phyloP scores from a whole-genome alignment of 208 protist species.

The Vickermania spadyakhi region DNA sequence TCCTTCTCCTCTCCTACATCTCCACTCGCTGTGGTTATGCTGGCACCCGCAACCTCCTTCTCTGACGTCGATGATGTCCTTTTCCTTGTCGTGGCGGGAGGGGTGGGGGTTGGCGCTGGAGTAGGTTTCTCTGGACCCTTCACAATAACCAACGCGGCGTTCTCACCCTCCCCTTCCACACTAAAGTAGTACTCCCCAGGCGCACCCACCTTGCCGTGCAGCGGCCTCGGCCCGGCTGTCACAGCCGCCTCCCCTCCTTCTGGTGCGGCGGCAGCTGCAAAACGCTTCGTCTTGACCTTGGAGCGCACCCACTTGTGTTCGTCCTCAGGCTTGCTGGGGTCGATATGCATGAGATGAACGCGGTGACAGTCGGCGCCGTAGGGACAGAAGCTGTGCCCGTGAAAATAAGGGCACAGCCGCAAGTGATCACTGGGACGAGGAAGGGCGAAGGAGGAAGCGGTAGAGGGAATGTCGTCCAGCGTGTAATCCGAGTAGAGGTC shows the following conservation, averaged over 20 bases:
- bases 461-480: background rate
- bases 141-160: background rate
- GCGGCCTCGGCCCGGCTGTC: background rate
- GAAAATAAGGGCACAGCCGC: constrained; percentile 81
- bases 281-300: constrained; percentile 5
- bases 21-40: no score
- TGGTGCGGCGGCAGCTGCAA: background rate
- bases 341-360: constrained; percentile 66
- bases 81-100: no score
- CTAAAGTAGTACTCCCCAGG: background rate
- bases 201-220: background rate
- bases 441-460: background rate
- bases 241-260: background rate
- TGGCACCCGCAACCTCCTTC: no score
- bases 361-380: constrained; percentile 67
- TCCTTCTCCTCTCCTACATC: no score
- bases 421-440: constrained; percentile 11
- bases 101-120: background rate
- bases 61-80: no score
- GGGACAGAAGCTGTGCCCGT: constrained; percentile 81
- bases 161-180: background rate
- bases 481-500: no score
- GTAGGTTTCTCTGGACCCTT: background rate
- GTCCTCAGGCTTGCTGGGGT: constrained; percentile 51
- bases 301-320: constrained; percentile 27